These are phyloP conservation scores for Aspergillus sp. DNA, from an alignment of 2,329 filamentous ascomycete species.

Conservation along the genomic window DNA sequence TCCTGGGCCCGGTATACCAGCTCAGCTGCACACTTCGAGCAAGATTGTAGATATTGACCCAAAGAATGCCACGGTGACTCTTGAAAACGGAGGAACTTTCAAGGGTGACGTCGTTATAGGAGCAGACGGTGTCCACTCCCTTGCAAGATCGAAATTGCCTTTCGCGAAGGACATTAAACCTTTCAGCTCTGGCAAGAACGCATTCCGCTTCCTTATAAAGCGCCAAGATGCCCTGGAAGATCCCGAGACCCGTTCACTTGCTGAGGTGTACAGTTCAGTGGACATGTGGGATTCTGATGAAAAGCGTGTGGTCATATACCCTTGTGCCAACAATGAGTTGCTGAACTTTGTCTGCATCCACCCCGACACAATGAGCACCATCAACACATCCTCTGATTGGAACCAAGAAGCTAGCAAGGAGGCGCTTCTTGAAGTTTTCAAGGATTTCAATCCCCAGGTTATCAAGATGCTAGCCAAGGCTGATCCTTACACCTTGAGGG, in stretches of 20 bases:
- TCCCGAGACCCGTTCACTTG: constrained; percentile 43
- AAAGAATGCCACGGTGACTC: constrained; percentile 42
- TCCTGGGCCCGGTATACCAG: constrained; percentile 36
- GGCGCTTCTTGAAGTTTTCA: constrained; percentile 26
- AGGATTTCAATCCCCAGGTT: constrained; percentile 48
- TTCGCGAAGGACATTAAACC: constrained; percentile 36
- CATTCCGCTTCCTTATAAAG: constrained; percentile 59
- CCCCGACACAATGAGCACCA: constrained; percentile 40
- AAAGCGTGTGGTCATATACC: constrained; percentile 51
- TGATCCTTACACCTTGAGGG: constrained; percentile 50
- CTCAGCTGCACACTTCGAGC: constrained; percentile 48
- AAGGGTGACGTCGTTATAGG: constrained; percentile 55
- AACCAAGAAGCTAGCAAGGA: constrained; percentile 29
- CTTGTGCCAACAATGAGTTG: constrained; percentile 48
- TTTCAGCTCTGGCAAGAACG: constrained; percentile 55
- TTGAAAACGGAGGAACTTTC: constrained; percentile 49
- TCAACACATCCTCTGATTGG: constrained; percentile 43
- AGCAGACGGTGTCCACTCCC: constrained; percentile 55
- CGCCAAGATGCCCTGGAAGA: constrained; percentile 46
- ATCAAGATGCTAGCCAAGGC: constrained; percentile 41
- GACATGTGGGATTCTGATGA: constrained; percentile 49
- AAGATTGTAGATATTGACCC: constrained; percentile 50
- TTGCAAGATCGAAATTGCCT: constrained; percentile 29
- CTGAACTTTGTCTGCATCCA: constrained; percentile 58
- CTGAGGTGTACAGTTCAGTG: constrained; percentile 41